These are phyloP conservation scores for Chaetomium sp. DNA, from an alignment of 2,329 filamentous ascomycete species.

Conservation along the genomic window DNA sequence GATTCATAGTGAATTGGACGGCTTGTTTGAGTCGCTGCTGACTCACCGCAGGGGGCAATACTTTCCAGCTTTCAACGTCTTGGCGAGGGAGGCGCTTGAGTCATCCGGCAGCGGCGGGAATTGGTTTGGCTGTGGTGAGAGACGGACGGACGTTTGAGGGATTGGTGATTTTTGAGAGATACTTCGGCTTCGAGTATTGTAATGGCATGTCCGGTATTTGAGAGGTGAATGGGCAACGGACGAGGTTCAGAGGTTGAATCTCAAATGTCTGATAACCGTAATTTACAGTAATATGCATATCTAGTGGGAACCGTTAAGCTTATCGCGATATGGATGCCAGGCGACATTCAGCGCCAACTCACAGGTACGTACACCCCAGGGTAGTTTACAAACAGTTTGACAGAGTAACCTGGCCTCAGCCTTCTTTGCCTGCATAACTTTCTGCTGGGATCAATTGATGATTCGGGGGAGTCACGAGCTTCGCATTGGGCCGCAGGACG, in stretches of 20 bases:
- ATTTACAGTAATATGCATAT: not conserved
- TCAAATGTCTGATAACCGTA: not conserved
- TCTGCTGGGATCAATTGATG: not conserved
- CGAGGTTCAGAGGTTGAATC: not conserved
- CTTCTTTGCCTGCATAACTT: not conserved
- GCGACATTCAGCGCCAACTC: not conserved
- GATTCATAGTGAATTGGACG: constrained; percentile 31
- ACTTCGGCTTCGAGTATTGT: not conserved
- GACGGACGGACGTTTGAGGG: not conserved
- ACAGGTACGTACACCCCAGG: not conserved
- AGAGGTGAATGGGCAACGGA: not conserved
- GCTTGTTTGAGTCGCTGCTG: constrained; percentile 3
- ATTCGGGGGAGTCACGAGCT: not conserved
- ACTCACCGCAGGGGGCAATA: constrained; percentile 5
- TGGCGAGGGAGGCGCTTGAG: not conserved
- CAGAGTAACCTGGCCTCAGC: not conserved
- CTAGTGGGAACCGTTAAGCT: not conserved
- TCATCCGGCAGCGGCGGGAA: constrained; percentile 4
- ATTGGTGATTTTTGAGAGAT: not conserved
- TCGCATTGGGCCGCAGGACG: not conserved
- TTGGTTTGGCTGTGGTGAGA: not conserved
- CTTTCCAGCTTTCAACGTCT: not conserved
- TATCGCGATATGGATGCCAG: not conserved
- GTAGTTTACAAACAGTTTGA: not conserved
- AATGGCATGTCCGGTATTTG: not conserved